Conservation (phyloP, 176 grass and related monocot genomes). For the Areca catechu region DNA sequence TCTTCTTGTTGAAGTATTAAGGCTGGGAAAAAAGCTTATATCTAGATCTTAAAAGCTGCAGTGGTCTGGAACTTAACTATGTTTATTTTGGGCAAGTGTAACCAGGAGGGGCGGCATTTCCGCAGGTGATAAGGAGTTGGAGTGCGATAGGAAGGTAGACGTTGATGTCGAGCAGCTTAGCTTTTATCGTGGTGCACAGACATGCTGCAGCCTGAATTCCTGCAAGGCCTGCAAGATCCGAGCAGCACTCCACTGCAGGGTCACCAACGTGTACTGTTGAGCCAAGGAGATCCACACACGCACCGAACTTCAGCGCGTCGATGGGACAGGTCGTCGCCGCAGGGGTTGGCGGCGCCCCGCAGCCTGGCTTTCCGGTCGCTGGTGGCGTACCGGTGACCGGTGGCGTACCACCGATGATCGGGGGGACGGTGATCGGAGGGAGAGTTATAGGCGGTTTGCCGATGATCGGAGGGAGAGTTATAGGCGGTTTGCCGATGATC, state of each 20-base stretch:
- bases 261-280: slow-evolving; percentile 46
- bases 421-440: neutral
- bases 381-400: slow-evolving; percentile 10
- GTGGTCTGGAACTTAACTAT: too few relatives aligned
- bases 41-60: too few relatives aligned
- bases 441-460: neutral
- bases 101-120: slow-evolving; percentile 43
- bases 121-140: slow-evolving; percentile 45
- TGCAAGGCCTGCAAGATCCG: slow-evolving; percentile 29
- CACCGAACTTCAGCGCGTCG: slow-evolving; percentile 54
- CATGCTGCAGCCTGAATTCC: slow-evolving; percentile 38
- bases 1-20: too few relatives aligned
- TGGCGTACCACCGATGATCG: slow-evolving; percentile 7
- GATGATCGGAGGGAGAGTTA: neutral
- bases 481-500: too few relatives aligned
- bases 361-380: slow-evolving; percentile 1
- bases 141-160: slow-evolving; percentile 45
- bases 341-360: slow-evolving; percentile 18
- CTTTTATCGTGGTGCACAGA: slow-evolving; percentile 70
- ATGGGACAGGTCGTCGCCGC: slow-evolving; percentile 26
- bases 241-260: slow-evolving; percentile 44
- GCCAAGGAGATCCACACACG: slow-evolving; percentile 41
- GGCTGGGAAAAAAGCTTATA: too few relatives aligned
- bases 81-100: slow-evolving; percentile 35
- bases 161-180: slow-evolving; percentile 39